A percentile compares a stretch with the other conserved stretches of the same genome.
Evolutionary conservation across 106 monocot genomes (phyloP).

Genomic region (Dendrobium nobile): DNA sequence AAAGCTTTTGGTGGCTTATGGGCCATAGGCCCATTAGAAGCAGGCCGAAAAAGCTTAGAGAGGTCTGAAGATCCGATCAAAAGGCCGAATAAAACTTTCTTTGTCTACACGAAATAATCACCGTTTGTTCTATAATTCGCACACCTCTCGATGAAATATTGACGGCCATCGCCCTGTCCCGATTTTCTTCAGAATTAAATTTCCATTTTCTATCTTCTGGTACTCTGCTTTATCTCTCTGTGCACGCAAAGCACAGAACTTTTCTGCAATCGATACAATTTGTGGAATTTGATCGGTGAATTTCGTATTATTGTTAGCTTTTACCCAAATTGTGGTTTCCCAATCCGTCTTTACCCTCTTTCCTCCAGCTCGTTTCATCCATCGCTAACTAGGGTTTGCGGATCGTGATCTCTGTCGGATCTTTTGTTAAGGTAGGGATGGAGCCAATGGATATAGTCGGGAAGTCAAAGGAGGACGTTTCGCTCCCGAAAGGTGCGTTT

Average conservation of each 20-base stretch:
- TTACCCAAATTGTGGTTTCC: too few relatives aligned
- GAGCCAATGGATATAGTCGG: constrained; percentile 77
- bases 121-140: background rate
- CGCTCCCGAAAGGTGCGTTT: constrained; percentile 60
- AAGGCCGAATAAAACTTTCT: background rate
- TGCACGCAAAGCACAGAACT: background rate
- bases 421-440: constrained; percentile 16
- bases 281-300: background rate
- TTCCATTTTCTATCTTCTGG: background rate
- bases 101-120: background rate
- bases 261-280: background rate
- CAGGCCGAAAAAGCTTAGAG: background rate
- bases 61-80: background rate
- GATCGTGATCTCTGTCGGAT: background rate
- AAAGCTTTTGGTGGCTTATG: too few relatives aligned
- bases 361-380: background rate
- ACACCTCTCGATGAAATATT: background rate
- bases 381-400: background rate
- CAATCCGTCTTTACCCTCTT: background rate
- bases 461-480: constrained; percentile 71
- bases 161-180: background rate
- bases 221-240: background rate
- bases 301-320: background rate
- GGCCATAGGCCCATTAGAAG: too few relatives aligned
- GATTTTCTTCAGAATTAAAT: background rate